Percentiles rank a stretch among this genome's conserved stretches.
phyloP scores from a whole-genome alignment of 306 rosid species.

The Vigna unguiculata region DNA sequence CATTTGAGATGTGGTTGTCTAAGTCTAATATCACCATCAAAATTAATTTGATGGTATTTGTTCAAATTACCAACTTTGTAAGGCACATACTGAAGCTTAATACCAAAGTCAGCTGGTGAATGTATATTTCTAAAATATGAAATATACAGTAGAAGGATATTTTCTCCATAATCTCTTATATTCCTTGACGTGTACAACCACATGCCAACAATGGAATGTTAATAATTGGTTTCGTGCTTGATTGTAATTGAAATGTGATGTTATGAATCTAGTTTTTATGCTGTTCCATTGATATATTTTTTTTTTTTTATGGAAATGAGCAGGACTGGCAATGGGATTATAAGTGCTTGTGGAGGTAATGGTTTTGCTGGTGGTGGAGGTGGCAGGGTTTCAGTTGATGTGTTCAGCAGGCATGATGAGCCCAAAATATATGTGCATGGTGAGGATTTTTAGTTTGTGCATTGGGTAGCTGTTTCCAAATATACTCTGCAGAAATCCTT shows the following conservation, averaged over 20 bases:
- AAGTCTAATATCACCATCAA: not conserved
- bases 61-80: not conserved
- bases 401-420: slow-evolving; percentile 63
- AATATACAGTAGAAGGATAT: slow-evolving; percentile 12
- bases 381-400: slow-evolving; percentile 60
- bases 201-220: slow-evolving; percentile 14
- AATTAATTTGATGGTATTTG: not conserved
- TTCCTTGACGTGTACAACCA: slow-evolving; percentile 2
- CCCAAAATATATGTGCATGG: slow-evolving; percentile 59
- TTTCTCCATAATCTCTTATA: not conserved
- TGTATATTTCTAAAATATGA: not conserved
- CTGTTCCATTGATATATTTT: slow-evolving; percentile 31
- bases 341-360: slow-evolving; percentile 62
- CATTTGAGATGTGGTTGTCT: slow-evolving; percentile 30
- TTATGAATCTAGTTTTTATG: slow-evolving; percentile 25
- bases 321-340: slow-evolving; percentile 60
- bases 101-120: slow-evolving; percentile 3
- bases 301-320: slow-evolving; percentile 40
- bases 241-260: slow-evolving; percentile 24
- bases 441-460: slow-evolving; percentile 44
- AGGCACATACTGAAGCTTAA: not conserved
- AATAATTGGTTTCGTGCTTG: slow-evolving; percentile 18
- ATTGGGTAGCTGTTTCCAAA: slow-evolving; percentile 27
- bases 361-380: slow-evolving; percentile 63
- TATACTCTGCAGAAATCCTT: slow-evolving; percentile 19